Conservation (phyloP, 1,139 yeast species). For the Blastobotrys illinoisensis region DNA sequence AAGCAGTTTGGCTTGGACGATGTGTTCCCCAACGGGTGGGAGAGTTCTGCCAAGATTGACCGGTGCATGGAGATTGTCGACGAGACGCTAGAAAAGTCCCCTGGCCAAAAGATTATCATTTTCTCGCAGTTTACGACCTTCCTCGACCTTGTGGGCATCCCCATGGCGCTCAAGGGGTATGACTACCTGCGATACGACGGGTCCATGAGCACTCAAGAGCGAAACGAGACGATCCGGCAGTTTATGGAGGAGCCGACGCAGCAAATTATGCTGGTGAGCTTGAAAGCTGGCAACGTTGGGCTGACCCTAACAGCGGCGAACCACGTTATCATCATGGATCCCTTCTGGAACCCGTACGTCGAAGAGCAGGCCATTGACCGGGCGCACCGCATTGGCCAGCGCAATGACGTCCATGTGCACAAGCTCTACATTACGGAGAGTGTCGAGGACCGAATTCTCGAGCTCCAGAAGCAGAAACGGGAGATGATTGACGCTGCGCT, state of each 20-base stretch:
- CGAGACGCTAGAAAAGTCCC: slow-evolving; percentile 38
- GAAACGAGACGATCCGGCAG: slow-evolving; percentile 55
- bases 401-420: slow-evolving; percentile 66
- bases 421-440: slow-evolving; percentile 60
- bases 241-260: slow-evolving; percentile 55
- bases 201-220: slow-evolving; percentile 59
- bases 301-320: slow-evolving; percentile 89
- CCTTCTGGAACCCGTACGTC: slow-evolving; percentile 95
- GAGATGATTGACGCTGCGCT: slow-evolving; percentile 74
- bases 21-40: slow-evolving; percentile 32
- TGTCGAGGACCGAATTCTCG: slow-evolving; percentile 81
- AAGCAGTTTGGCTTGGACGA: slow-evolving; percentile 21
- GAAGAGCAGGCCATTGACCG: slow-evolving; percentile 97
- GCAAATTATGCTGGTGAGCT: slow-evolving; percentile 61
- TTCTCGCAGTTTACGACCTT: slow-evolving; percentile 83
- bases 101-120: slow-evolving; percentile 63
- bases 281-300: slow-evolving; percentile 92
- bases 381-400: slow-evolving; percentile 90
- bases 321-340: slow-evolving; percentile 84
- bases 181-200: slow-evolving; percentile 72
- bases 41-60: slow-evolving; percentile 41
- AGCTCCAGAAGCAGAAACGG: slow-evolving; percentile 67
- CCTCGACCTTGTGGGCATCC: slow-evolving; percentile 62
- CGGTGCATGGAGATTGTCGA: slow-evolving; percentile 44
- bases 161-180: slow-evolving; percentile 45